phyloP scores from a whole-genome alignment of 2,329 filamentous ascomycete species.

The Hypoxylon sp. region DNA sequence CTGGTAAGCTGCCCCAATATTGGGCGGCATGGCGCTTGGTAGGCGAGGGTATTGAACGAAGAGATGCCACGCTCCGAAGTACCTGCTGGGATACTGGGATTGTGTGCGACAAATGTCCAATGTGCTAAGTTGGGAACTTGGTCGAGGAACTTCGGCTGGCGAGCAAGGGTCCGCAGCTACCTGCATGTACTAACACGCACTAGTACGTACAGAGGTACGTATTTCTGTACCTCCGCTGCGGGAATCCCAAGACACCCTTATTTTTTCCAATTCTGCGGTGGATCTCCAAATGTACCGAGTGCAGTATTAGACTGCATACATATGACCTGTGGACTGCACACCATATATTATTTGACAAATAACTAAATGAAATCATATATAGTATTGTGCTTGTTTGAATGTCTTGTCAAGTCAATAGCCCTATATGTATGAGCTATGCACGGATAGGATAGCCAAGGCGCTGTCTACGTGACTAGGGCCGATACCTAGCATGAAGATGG shows the following conservation, averaged over 20 bases:
- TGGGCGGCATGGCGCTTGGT: conserved; percentile 51
- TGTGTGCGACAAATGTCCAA: conserved; percentile 26
- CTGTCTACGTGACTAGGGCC: neutral
- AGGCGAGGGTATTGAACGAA: conserved; percentile 1
- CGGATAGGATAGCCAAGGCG: neutral
- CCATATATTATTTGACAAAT: conserved; percentile 4
- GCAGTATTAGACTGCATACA: neutral
- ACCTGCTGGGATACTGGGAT: conserved; percentile 33
- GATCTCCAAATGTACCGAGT: conserved; percentile 18
- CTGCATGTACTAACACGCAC: too few species aligned
- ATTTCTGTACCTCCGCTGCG: conserved; percentile 21
- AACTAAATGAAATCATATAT: conserved; percentile 1
- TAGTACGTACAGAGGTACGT: conserved; percentile 2
- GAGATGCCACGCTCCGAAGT: conserved; percentile 24
- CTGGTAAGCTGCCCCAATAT: conserved; percentile 47
- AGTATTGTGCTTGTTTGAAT: neutral
- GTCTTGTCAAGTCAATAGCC: neutral
- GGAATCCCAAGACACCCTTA: conserved; percentile 29
- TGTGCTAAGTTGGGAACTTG: conserved; percentile 29
- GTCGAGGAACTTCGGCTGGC: conserved; percentile 37
- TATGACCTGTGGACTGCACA: too few species aligned
- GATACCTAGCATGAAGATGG: neutral
- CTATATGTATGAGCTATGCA: neutral
- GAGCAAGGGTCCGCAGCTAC: conserved; percentile 34
- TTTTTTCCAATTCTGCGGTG: conserved; percentile 36